These are phyloP conservation scores for Globisporangium nodosum DNA, from an alignment of 352 stramenopile genomes.

Conservation along the genomic window DNA sequence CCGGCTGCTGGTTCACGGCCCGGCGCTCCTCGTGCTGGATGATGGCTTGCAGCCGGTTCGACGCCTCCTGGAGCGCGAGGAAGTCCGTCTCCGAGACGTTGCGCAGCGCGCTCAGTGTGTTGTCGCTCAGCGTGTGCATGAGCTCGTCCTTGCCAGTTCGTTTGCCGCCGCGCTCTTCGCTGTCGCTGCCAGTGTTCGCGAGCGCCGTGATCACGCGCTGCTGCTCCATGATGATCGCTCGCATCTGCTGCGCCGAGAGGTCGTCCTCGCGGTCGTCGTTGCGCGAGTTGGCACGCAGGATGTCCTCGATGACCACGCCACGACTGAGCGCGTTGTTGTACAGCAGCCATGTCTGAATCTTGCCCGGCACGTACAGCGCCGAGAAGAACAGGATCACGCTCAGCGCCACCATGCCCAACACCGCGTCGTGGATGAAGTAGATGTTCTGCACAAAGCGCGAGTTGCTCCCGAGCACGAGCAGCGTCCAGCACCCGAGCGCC, in stretches of 20 bases:
- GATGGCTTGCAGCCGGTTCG: constrained; percentile 53
- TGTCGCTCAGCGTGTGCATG: constrained; percentile 64
- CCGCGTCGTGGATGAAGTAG: constrained; percentile 93
- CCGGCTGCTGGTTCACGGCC: constrained; percentile 21
- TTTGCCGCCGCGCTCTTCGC: constrained; percentile 30
- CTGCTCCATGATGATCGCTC: constrained; percentile 72
- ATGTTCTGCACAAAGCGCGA: constrained; percentile 87
- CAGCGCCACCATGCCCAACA: constrained; percentile 91
- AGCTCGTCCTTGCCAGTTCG: constrained; percentile 39
- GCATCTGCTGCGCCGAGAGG: constrained; percentile 67
- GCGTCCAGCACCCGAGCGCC: constrained; percentile 77
- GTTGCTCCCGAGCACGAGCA: constrained; percentile 87
- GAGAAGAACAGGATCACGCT: constrained; percentile 89
- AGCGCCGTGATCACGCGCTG: constrained; percentile 70
- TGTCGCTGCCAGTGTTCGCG: constrained; percentile 50
- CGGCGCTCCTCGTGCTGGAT: constrained; percentile 48
- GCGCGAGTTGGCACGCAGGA: constrained; percentile 79
- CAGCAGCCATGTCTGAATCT: constrained; percentile 96
- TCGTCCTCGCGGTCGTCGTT: constrained; percentile 68
- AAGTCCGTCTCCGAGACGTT: constrained; percentile 74
- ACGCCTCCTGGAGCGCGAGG: constrained; percentile 54
- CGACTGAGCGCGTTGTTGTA: constrained; percentile 97
- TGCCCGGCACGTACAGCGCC: constrained; percentile 85
- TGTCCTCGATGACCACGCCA: constrained; percentile 97
- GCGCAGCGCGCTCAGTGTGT: constrained; percentile 48